Percentiles rank a stretch among this genome's conserved stretches.
Evolutionary conservation across 371 early-diverging fungal species (phyloP).

Genomic region (Umbelopsis sp.): DNA sequence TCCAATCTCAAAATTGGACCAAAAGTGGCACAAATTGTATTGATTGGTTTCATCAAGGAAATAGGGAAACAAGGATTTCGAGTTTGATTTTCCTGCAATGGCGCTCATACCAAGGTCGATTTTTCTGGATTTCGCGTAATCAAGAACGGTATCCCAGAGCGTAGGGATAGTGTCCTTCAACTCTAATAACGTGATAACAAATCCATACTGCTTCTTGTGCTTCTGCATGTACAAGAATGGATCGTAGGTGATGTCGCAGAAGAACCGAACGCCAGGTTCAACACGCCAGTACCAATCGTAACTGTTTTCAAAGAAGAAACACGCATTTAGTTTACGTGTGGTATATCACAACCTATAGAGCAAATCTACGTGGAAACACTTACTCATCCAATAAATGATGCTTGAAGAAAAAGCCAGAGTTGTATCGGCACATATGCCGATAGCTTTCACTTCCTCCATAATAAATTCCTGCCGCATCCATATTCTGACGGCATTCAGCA

Average conservation of each 20-base stretch:
- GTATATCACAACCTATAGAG: not conserved
- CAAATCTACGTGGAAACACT: not conserved
- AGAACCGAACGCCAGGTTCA: conserved; percentile 83
- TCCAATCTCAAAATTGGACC: conserved; percentile 94
- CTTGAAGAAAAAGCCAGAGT: conserved; percentile 89
- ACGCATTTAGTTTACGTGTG: not conserved
- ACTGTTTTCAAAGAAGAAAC: conserved; percentile 30
- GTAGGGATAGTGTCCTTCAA: conserved; percentile 74
- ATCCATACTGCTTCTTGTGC: conserved; percentile 78
- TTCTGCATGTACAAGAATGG: conserved; percentile 81
- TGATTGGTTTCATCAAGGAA: conserved; percentile 46
- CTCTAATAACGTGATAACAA: conserved; percentile 75
- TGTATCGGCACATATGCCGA: conserved; percentile 76
- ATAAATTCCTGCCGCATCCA: conserved; percentile 37
- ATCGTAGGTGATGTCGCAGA: conserved; percentile 85
- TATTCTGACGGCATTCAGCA: conserved; percentile 53
- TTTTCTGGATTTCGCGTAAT: conserved; percentile 52
- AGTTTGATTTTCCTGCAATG: conserved; percentile 1
- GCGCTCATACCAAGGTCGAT: conserved; percentile 31
- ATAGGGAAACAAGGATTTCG: conserved; percentile 41
- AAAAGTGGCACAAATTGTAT: conserved; percentile 84
- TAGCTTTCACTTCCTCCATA: conserved; percentile 53
- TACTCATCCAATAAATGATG: conserved; percentile 81
- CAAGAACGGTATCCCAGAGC: conserved; percentile 67
- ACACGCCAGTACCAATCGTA: conserved; percentile 92